Evolutionary conservation across 2,329 filamentous ascomycete species (phyloP), one percentile per base, ranked within the genome.

Genomic region (Tothia fuscella): DNA sequence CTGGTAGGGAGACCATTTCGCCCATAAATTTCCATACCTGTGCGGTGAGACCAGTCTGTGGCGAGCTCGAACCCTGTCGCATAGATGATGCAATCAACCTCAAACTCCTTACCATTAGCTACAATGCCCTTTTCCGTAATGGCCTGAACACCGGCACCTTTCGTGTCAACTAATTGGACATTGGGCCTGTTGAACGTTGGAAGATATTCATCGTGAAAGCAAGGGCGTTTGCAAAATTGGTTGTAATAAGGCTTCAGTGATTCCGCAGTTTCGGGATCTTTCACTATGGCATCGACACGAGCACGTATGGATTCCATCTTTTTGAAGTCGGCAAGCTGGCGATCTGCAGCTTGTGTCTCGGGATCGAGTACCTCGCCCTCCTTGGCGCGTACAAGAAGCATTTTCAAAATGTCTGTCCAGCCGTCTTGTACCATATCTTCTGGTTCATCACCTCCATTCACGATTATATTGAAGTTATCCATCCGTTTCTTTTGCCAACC

Each of bases 141-240:
- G 3, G 53, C 46, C 3, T 65, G 58, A 3, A 73, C 53, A 7
- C 72, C 70, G 47, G 63, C 62, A 5, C 68, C 70, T 29, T 69
- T 56, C 1, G 72, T 77, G 50, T 78, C 71, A n/a, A 79, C 59
- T 0, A 79, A 65, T 7, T 64, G 60, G 4, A 79, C 74, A 48
- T 74, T 66, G 1, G 63, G 56, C 33, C 48, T 49, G 56, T 79
- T 79, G 62, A 78, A 79, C 0, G 65, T 44, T 10, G 60, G 51
- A 2, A 78, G 64, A 49, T 72, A 76, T 6, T 65, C 61, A 49
- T 77, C 71, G 54, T 71, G 70, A 54, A 76, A 77, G 21, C 63
- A 68, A 0, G 76, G 75, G 0, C 77, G 67, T 54, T 81, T 81
- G 61, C 77, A 81, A 67, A 71, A 78, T 0, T 58, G 56, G 0